These are phyloP conservation scores for Yarrowia phangngaensis DNA, from an alignment of 805 yeast species.

Conservation along the genomic window DNA sequence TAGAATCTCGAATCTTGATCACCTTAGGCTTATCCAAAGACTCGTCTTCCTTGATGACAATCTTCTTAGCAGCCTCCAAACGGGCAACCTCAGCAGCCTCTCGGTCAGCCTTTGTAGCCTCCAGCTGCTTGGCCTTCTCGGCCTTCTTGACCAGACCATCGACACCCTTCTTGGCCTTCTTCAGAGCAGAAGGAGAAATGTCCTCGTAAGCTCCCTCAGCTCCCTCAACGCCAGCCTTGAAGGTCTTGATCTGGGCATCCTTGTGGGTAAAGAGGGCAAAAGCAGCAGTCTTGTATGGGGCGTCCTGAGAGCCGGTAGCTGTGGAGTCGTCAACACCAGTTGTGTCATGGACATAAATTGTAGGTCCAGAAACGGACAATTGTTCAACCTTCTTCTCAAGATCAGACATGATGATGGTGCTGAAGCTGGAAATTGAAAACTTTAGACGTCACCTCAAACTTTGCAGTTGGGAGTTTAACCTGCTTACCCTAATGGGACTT, in stretches of 20 bases:
- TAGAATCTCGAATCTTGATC: slow-evolving; percentile 59
- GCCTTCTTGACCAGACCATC: slow-evolving; percentile 83
- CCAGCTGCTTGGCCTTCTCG: slow-evolving; percentile 56
- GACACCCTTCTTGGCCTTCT: slow-evolving; percentile 94
- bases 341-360: slow-evolving; percentile 66
- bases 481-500: no score
- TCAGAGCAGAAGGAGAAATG: slow-evolving; percentile 84
- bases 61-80: slow-evolving; percentile 74
- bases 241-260: slow-evolving; percentile 33
- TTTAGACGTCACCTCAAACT: slow-evolving; percentile 6
- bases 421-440: background rate
- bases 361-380: slow-evolving; percentile 28
- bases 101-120: slow-evolving; percentile 51
- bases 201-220: slow-evolving; percentile 55
- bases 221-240: slow-evolving; percentile 50
- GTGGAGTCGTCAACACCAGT: slow-evolving; percentile 61
- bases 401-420: slow-evolving; percentile 29
- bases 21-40: slow-evolving; percentile 65
- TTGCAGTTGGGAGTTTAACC: no score
- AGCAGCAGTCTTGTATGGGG: slow-evolving; percentile 80
- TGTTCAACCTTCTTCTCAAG: slow-evolving; percentile 30
- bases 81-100: slow-evolving; percentile 70
- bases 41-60: slow-evolving; percentile 67
- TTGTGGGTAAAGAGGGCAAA: slow-evolving; percentile 56
- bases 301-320: slow-evolving; percentile 58